phyloP scores from a whole-genome alignment of 257 asterid genomes.

The Perilla frutescens region DNA sequence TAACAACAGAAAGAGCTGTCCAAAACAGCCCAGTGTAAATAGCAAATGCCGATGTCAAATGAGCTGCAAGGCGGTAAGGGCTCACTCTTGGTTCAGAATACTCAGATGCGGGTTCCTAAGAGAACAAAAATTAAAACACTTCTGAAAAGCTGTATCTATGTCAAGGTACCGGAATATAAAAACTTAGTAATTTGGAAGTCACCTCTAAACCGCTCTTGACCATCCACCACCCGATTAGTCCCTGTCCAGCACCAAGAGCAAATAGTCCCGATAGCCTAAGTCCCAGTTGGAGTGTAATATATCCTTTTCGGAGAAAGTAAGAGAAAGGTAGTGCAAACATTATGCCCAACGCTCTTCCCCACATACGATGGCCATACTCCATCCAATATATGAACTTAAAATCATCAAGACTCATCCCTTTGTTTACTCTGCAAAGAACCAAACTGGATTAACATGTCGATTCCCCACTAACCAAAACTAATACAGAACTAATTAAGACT shows the following conservation, averaged over 20 bases:
- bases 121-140: constrained; percentile 31
- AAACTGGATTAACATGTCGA: constrained; percentile 23
- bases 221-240: constrained; percentile 99
- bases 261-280: constrained; percentile 82
- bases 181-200: constrained; percentile 35
- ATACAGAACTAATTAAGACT: background rate
- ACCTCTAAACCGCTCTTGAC: constrained; percentile 99
- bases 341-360: constrained; percentile 97
- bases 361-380: constrained; percentile 99
- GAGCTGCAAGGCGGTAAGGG: constrained; percentile 97
- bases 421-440: constrained; percentile 62
- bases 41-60: constrained; percentile 90
- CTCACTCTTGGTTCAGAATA: constrained; percentile 92
- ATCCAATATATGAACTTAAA: constrained; percentile 99
- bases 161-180: constrained; percentile 8
- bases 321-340: constrained; percentile 98
- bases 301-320: constrained; percentile 90
- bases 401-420: constrained; percentile 85
- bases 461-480: background rate
- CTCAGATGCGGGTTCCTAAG: constrained; percentile 84
- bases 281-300: constrained; percentile 74
- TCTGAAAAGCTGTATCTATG: constrained; percentile 19
- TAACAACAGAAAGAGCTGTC: constrained; percentile 92
- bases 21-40: constrained; percentile 90
- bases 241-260: constrained; percentile 99